Evolutionary conservation across 2,329 filamentous ascomycete genomes (phyloP), one percentile per base, ranked within the genome.

Genomic region (Chaetomium sp.): DNA sequence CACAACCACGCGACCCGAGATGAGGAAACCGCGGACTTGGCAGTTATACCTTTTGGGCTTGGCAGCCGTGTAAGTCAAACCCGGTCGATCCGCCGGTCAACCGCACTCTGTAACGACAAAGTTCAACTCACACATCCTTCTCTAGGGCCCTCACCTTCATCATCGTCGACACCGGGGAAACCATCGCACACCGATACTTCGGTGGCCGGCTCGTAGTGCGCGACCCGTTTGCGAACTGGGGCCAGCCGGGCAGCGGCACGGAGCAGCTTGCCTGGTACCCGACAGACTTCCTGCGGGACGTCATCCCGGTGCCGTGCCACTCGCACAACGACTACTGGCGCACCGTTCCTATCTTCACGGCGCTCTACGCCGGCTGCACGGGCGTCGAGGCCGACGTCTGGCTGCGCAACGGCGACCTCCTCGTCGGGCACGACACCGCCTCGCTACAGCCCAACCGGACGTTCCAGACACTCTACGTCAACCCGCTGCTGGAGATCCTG

Each of bases 301-400:
- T 65, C 9, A n/a, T 57, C 32, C 63, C 63, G 4, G 42, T 62
- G 11, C 50, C 59, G 3, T 62, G 59, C 53, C 63, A 65, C 52
- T 62, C 60, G 19, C 85, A 88, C 66, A 88, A 88, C 62, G 85
- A 89, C 67, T 89, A 88, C 68, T 86, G 82, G 81, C 79, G 83
- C 49, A 73, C 74, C 14, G 73, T 79, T 0, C 85, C 86, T 0
- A 73, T 89, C 3, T 84, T 80, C 62, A 81, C 81, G 9, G 86
- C 86, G 27, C 67, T 86, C 1, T 68, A 72, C 6, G 76, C 78
- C 5, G 81, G 83, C 6, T 86, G 82, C 61, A 79, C 80, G 5
- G 79, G 83, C 8, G 75, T 87, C 3, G 86, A 89, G 69, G 85
- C 84, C 2, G 87, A 89, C 64, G 79, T 89, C 27, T 89, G 84